Evolutionary conservation across 2,329 filamentous ascomycete species (phyloP).

Genomic region (Malbranchea zuffiana): DNA sequence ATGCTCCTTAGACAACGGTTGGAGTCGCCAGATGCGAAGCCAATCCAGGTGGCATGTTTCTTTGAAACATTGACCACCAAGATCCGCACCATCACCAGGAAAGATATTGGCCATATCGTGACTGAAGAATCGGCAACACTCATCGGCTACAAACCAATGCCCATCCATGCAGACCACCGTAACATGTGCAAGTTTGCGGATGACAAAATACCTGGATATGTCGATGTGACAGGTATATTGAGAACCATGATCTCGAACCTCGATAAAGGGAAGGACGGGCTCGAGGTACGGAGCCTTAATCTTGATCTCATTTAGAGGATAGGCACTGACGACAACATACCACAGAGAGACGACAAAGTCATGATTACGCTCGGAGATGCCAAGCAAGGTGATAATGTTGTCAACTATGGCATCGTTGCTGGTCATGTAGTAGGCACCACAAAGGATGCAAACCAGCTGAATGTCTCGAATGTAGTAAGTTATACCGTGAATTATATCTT

Average conservation of each 20-base stretch:
- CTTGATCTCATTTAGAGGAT: too few species aligned
- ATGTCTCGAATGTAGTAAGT: neutral
- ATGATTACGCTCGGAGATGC: too few species aligned
- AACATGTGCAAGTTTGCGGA: slow-evolving; percentile 2
- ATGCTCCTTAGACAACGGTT: neutral
- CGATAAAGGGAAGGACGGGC: neutral
- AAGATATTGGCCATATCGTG: neutral
- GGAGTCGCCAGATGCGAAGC: neutral
- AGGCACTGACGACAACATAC: too few species aligned
- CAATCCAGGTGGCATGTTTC: slow-evolving; percentile 5
- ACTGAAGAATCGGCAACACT: slow-evolving; percentile 2
- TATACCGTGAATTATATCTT: neutral
- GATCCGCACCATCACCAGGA: neutral
- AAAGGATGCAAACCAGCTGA: neutral
- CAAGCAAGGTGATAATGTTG: too few species aligned
- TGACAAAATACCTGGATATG: neutral
- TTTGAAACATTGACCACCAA: slow-evolving; percentile 1
- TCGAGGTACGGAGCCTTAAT: too few species aligned
- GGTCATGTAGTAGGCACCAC: neutral
- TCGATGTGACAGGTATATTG: slow-evolving; percentile 1
- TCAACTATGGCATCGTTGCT: neutral
- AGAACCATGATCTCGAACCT: slow-evolving; percentile 1
- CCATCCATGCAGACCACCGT: slow-evolving; percentile 1
- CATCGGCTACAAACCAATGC: slow-evolving; percentile 1
- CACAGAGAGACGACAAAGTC: too few species aligned